A percentile compares a stretch with the other conserved stretches of the same genome.
Evolutionary conservation across 768 basidiomycete species (phyloP).

Genomic region (Termitomyces sp.): DNA sequence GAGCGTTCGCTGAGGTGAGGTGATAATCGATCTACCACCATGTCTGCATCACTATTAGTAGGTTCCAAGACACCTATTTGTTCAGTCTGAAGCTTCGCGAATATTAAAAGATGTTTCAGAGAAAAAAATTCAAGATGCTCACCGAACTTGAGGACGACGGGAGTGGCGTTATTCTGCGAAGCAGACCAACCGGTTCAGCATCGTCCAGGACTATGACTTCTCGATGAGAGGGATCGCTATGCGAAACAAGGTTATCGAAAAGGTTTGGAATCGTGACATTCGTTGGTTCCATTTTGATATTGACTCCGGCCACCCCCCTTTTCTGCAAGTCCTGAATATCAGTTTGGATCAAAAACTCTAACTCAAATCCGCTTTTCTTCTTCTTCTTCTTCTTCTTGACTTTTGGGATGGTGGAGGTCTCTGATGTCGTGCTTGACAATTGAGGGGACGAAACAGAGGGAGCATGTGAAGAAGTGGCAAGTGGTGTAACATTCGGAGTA

Average conservation of each 20-base stretch:
- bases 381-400: constrained; percentile 13
- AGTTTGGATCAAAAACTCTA: constrained; percentile 14
- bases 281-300: constrained; percentile 8
- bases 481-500: background rate
- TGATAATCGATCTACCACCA: background rate
- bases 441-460: background rate
- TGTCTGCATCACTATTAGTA: background rate
- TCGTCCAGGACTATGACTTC: constrained; percentile 4
- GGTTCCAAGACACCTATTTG: background rate
- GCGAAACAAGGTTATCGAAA: background rate
- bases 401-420: background rate
- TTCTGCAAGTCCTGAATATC: constrained; percentile 18
- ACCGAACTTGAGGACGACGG: constrained; percentile 3
- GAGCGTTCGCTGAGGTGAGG: background rate
- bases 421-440: background rate
- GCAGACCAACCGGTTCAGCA: background rate
- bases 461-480: background rate
- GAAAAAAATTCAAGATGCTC: background rate
- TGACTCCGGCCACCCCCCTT: constrained; percentile 1
- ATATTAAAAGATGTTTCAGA: background rate
- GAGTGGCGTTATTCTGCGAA: background rate
- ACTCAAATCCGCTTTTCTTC: constrained; percentile 10
- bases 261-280: constrained; percentile 1
- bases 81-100: background rate
- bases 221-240: background rate